These are phyloP conservation scores for Fonsecaea pedrosoi DNA, from an alignment of 2,329 filamentous ascomycete genomes.

Conservation along the genomic window DNA sequence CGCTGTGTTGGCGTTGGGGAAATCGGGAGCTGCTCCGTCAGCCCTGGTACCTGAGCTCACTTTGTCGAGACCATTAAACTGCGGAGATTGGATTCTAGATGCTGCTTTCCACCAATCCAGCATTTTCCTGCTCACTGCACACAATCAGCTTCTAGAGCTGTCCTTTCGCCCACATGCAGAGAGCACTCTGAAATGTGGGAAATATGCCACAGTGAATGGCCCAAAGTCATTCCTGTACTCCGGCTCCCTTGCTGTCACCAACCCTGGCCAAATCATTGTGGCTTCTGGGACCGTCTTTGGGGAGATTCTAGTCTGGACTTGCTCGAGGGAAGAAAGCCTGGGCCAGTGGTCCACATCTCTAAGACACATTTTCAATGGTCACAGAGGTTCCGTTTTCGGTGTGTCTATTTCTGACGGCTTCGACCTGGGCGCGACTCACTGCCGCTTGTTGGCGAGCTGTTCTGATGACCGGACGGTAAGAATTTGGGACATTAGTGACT, in stretches of 20 bases:
- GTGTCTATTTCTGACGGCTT: slow-evolving; percentile 75
- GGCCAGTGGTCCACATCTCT: slow-evolving; percentile 47
- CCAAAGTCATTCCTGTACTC: slow-evolving; percentile 86
- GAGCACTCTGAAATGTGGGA: slow-evolving; percentile 41
- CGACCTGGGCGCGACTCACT: slow-evolving; percentile 46
- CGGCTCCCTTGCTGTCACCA: slow-evolving; percentile 72
- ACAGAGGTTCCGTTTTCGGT: slow-evolving; percentile 94
- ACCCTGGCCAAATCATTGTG: slow-evolving; percentile 68
- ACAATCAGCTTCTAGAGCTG: slow-evolving; percentile 77
- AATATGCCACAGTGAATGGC: slow-evolving; percentile 55
- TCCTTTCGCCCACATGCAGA: slow-evolving; percentile 15
- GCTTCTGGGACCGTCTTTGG: slow-evolving; percentile 93
- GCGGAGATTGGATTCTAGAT: slow-evolving; percentile 80
- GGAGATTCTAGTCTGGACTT: slow-evolving; percentile 90
- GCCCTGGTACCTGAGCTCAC: slow-evolving; percentile 36
- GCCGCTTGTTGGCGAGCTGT: slow-evolving; percentile 81
- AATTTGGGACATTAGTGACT: slow-evolving; percentile 80
- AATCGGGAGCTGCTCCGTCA: not conserved
- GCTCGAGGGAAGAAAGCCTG: slow-evolving; percentile 45
- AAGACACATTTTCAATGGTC: slow-evolving; percentile 67
- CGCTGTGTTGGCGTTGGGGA: slow-evolving; percentile 14
- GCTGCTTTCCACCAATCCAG: slow-evolving; percentile 51
- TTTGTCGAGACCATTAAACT: slow-evolving; percentile 53
- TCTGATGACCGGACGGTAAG: slow-evolving; percentile 92
- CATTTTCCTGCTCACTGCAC: slow-evolving; percentile 77